These are phyloP conservation scores for Aspergillus panamensis DNA, from an alignment of 495 filamentous ascomycete genomes.

Conservation along the genomic window DNA sequence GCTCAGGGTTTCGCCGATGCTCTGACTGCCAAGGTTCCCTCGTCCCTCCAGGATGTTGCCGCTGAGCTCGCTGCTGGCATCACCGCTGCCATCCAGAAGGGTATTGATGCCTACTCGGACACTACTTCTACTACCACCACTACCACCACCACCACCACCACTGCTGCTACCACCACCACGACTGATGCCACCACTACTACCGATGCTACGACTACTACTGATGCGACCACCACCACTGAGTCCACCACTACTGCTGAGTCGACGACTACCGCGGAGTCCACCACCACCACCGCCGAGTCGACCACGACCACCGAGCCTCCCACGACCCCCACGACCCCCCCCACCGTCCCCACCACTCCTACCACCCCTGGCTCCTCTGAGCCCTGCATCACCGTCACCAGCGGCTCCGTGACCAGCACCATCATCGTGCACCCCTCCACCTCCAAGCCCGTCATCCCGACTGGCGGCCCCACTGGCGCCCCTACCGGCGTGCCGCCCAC, in stretches of 20 bases:
- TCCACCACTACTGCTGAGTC: conserved; percentile 15
- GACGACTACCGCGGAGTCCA: conserved; percentile 11
- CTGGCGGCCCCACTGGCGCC: conserved; percentile 4
- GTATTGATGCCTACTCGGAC: conserved; percentile 27
- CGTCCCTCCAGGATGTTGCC: conserved; percentile 24
- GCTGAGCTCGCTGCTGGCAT: conserved; percentile 28
- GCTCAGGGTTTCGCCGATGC: conserved; percentile 31
- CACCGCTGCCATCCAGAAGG: conserved; percentile 31
- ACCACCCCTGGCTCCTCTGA: background rate
- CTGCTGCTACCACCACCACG: conserved; percentile 8
- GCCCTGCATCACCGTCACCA: background rate
- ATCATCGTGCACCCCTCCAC: background rate
- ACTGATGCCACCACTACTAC: conserved; percentile 11
- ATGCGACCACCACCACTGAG: background rate
- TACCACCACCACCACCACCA: conserved; percentile 15
- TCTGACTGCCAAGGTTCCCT: conserved; percentile 34
- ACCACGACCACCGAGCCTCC: conserved; percentile 7
- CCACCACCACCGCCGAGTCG: conserved; percentile 1
- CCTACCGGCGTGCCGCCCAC: conserved; percentile 8
- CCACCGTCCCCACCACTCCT: background rate
- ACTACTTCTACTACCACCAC: conserved; percentile 6
- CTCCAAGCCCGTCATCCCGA: conserved; percentile 3
- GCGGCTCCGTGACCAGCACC: conserved; percentile 3
- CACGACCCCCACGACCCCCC: background rate
- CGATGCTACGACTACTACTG: conserved; percentile 2